Percentiles rank a stretch among this genome's conserved stretches.
Evolutionary conservation across 2,329 filamentous ascomycete genomes (phyloP).

Genomic region (Fusarium mangiferae): DNA sequence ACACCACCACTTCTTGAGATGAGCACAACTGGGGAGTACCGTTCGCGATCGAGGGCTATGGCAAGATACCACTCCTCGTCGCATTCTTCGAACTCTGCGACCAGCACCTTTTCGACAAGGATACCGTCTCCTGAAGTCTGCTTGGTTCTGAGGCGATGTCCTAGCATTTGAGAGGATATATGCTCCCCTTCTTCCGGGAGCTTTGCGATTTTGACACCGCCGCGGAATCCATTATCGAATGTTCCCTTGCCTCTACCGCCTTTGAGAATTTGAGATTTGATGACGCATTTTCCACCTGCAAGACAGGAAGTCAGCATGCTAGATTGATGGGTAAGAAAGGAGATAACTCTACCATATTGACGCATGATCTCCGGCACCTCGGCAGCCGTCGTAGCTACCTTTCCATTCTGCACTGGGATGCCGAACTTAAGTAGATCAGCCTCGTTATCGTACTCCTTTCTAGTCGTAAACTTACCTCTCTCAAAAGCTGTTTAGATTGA

Average conservation of each 20-base stretch:
- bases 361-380: not conserved
- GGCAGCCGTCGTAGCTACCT: not conserved
- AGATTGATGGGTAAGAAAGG: rapidly evolving
- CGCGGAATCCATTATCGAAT: not conserved
- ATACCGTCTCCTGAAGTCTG: not conserved
- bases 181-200: not conserved
- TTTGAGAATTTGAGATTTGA: not conserved
- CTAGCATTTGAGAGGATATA: not conserved
- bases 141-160: not conserved
- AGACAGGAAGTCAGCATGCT: not conserved
- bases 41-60: not conserved
- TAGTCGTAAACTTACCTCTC: not conserved
- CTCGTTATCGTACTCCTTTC: rapidly evolving
- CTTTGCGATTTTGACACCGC: not conserved
- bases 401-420: not conserved
- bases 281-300: not conserved
- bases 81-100: not conserved
- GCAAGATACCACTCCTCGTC: not conserved
- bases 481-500: not conserved
- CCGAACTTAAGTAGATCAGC: not conserved
- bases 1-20: not conserved
- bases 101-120: not conserved
- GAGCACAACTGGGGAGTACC: not conserved
- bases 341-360: not conserved
- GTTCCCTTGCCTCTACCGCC: not conserved